Conservation (phyloP, 805 yeast genomes). For the Yarrowia sp. region DNA sequence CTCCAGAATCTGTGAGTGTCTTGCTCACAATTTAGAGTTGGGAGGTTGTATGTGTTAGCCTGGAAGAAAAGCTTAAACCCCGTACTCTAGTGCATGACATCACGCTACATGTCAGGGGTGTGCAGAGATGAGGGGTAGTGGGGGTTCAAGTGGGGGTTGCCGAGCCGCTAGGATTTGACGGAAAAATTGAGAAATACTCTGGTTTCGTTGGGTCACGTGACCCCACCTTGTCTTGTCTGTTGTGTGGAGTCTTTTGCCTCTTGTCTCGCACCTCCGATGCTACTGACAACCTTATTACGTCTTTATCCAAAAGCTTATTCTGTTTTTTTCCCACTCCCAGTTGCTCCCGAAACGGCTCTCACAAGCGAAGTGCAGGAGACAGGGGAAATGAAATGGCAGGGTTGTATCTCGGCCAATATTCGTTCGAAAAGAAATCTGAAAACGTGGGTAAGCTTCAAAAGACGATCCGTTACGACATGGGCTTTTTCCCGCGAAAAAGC, state of each 20-base stretch:
- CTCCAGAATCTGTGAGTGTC: neutral
- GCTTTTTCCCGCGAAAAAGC: slow-evolving; percentile 7
- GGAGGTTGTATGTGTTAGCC: slow-evolving; percentile 6
- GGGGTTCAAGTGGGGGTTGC: no score
- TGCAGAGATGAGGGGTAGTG: neutral
- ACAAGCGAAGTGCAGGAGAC: slow-evolving; percentile 32
- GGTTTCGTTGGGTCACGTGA: no score
- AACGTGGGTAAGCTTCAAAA: neutral
- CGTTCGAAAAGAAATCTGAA: neutral
- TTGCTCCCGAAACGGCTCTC: slow-evolving; percentile 22
- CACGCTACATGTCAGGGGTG: slow-evolving; percentile 18
- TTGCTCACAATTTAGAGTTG: slow-evolving; percentile 25
- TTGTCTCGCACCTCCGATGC: slow-evolving; percentile 10
- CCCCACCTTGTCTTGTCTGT: no score
- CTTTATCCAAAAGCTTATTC: neutral
- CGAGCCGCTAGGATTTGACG: no score
- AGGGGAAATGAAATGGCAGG: slow-evolving; percentile 20
- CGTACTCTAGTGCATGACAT: slow-evolving; percentile 19
- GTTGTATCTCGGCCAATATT: neutral
- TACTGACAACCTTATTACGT: neutral
- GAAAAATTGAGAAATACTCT: no score
- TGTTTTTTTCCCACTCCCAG: neutral
- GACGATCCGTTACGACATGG: neutral
- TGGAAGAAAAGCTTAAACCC: neutral
- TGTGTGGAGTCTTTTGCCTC: slow-evolving; percentile 8